Evolutionary conservation across 2,329 filamentous ascomycete genomes (phyloP).

Genomic region (Fusarium sp.): DNA sequence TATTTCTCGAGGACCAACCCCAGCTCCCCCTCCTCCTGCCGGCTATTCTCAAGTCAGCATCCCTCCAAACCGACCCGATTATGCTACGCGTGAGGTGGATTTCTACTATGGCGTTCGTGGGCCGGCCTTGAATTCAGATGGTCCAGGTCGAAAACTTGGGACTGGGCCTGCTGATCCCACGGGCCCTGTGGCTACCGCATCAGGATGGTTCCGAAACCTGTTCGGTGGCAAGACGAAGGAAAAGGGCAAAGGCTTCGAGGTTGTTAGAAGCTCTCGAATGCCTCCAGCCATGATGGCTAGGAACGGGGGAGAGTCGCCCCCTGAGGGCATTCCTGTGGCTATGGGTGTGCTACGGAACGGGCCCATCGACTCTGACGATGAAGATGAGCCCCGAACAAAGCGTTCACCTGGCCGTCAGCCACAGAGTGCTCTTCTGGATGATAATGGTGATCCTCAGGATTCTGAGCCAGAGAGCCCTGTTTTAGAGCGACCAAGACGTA

Average conservation of each 20-base stretch:
- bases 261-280: conserved; percentile 89
- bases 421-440: conserved; percentile 57
- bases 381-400: conserved; percentile 53
- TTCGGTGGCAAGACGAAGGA: conserved; percentile 91
- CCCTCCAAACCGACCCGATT: conserved; percentile 77
- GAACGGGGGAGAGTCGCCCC: conserved; percentile 74
- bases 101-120: conserved; percentile 96
- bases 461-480: conserved; percentile 57
- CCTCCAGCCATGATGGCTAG: conserved; percentile 76
- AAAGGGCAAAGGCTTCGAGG: conserved; percentile 96
- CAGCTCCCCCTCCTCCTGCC: conserved; percentile 53
- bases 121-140: conserved; percentile 84
- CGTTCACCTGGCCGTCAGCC: conserved; percentile 46
- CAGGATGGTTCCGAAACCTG: conserved; percentile 86
- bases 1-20: conserved; percentile 59
- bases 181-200: conserved; percentile 87
- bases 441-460: conserved; percentile 60
- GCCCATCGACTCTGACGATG: conserved; percentile 74
- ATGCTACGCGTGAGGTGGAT: conserved; percentile 93
- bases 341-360: conserved; percentile 70
- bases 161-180: conserved; percentile 96
- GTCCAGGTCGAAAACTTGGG: conserved; percentile 84
- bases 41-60: conserved; percentile 53
- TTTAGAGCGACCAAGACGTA: conserved; percentile 46
- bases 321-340: conserved; percentile 74